Conservation (phyloP, 148 eudicot species). For the Vaccinium vitisidaea region DNA sequence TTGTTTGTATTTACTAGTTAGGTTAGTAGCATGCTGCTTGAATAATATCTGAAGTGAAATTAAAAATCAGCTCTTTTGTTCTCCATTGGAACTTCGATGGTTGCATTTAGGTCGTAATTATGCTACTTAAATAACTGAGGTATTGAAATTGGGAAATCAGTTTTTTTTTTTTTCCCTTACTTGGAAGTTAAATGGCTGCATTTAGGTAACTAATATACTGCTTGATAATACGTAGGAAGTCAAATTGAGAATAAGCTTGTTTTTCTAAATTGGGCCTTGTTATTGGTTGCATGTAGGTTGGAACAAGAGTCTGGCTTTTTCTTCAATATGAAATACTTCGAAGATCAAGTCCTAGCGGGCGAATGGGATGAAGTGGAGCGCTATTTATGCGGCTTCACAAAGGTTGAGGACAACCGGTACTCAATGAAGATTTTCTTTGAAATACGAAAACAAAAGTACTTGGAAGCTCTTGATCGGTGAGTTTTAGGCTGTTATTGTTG, state of each 20-base stretch:
- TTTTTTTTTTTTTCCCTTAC: not conserved
- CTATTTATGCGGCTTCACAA: constrained; percentile 54
- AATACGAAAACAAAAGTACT: constrained; percentile 55
- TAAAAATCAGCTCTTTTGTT: not conserved
- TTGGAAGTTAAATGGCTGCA: not conserved
- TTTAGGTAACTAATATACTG: not conserved
- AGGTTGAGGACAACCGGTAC: constrained; percentile 60
- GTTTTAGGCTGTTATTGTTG: constrained; percentile 9
- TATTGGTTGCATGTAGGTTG: constrained; percentile 32
- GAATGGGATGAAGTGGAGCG: constrained; percentile 71
- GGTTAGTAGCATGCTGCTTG: not conserved
- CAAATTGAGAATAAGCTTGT: not conserved
- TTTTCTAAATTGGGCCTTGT: not conserved
- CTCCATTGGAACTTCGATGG: not conserved
- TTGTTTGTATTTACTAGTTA: not conserved
- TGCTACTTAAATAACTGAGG: not conserved
- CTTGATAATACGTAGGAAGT: not conserved
- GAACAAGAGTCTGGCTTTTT: constrained; percentile 61
- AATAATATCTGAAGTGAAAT: not conserved
- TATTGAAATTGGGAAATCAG: not conserved
- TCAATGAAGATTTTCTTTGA: constrained; percentile 63
- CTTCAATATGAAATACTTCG: constrained; percentile 64
- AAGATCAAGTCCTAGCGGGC: constrained; percentile 64
- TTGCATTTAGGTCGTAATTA: not conserved
- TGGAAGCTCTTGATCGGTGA: constrained; percentile 60